These are phyloP conservation scores for Zymoseptoria passerinii DNA, from an alignment of 2,329 filamentous ascomycete species.

Conservation along the genomic window DNA sequence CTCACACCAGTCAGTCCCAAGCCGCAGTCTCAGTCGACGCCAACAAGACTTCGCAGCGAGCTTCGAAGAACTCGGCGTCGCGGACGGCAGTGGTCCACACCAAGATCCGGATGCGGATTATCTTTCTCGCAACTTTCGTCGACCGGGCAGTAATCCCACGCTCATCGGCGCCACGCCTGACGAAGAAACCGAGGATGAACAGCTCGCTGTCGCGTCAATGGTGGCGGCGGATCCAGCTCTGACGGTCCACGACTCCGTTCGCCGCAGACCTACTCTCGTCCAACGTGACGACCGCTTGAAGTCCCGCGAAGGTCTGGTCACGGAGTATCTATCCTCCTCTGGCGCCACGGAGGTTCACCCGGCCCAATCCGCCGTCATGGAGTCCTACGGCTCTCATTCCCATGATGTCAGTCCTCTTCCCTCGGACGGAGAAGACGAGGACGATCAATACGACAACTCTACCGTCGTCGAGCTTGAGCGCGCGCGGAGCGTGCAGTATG, in stretches of 20 bases:
- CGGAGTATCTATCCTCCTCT: slow-evolving; percentile 35
- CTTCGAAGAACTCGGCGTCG: slow-evolving; percentile 54
- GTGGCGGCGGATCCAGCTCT: slow-evolving; percentile 14
- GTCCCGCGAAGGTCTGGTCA: slow-evolving; percentile 53
- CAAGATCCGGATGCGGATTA: slow-evolving; percentile 60
- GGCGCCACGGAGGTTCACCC: background rate
- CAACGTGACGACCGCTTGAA: slow-evolving; percentile 50
- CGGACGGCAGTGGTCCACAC: slow-evolving; percentile 28
- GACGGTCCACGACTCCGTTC: slow-evolving; percentile 41
- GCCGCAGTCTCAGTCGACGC: slow-evolving; percentile 37
- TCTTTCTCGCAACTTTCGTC: slow-evolving; percentile 32
- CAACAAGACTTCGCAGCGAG: slow-evolving; percentile 47
- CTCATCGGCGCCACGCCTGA: slow-evolving; percentile 39
- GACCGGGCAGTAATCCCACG: slow-evolving; percentile 7
- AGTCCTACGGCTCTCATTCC: slow-evolving; percentile 20
- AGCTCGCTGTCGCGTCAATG: background rate
- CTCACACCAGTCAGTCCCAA: slow-evolving; percentile 38
- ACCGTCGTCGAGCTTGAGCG: slow-evolving; percentile 36
- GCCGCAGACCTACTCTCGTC: slow-evolving; percentile 56
- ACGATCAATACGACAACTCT: slow-evolving; percentile 8
- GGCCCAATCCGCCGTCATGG: slow-evolving; percentile 21
- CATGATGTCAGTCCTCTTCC: slow-evolving; percentile 25
- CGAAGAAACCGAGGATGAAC: slow-evolving; percentile 29
- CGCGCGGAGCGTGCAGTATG: slow-evolving; percentile 63
- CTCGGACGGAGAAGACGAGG: slow-evolving; percentile 22